Percentiles rank a stretch among this genome's conserved stretches.
Evolutionary conservation across 2,329 filamentous ascomycete species (phyloP).

Genomic region (Monosporascus sp.): DNA sequence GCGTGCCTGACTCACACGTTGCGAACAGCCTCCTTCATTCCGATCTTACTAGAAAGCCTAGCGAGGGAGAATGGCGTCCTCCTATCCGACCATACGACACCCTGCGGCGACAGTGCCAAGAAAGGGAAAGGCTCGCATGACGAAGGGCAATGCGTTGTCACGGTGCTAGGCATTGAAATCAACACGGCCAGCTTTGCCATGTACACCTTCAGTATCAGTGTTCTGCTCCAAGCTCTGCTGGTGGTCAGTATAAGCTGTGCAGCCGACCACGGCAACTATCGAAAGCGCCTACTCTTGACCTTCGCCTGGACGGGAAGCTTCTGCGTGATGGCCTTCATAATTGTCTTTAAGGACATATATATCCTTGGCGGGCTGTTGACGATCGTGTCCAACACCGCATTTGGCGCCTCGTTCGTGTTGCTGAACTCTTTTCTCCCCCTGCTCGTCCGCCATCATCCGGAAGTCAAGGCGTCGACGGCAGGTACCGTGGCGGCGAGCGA

Average conservation of each 20-base stretch:
- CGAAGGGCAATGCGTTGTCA: conserved; percentile 72
- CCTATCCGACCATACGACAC: conserved; percentile 67
- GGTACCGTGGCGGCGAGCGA: conserved; percentile 24
- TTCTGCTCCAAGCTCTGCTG: conserved; percentile 80
- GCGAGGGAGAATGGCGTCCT: conserved; percentile 89
- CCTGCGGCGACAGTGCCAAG: conserved; percentile 64
- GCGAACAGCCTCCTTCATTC: conserved; percentile 78
- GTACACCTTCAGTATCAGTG: conserved; percentile 95
- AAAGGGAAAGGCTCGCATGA: conserved; percentile 35
- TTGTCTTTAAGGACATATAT: conserved; percentile 70
- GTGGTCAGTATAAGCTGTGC: conserved; percentile 96
- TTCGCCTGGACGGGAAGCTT: conserved; percentile 81
- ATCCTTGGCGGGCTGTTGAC: conserved; percentile 77
- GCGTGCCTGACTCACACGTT: conserved; percentile 3
- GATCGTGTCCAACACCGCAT: conserved; percentile 87
- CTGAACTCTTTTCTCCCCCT: conserved; percentile 93
- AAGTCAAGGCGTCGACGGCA: conserved; percentile 27
- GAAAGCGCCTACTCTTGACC: conserved; percentile 79
- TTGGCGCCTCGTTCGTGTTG: conserved; percentile 91
- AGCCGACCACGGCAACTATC: conserved; percentile 87
- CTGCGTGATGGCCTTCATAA: conserved; percentile 84
- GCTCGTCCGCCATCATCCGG: conserved; percentile 79
- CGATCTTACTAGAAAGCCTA: conserved; percentile 89
- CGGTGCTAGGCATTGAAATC: conserved; percentile 76
- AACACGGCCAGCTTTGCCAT: conserved; percentile 97